These are phyloP conservation scores for Rutstroemia sp. DNA, from an alignment of 2,329 filamentous ascomycete genomes.

Conservation along the genomic window DNA sequence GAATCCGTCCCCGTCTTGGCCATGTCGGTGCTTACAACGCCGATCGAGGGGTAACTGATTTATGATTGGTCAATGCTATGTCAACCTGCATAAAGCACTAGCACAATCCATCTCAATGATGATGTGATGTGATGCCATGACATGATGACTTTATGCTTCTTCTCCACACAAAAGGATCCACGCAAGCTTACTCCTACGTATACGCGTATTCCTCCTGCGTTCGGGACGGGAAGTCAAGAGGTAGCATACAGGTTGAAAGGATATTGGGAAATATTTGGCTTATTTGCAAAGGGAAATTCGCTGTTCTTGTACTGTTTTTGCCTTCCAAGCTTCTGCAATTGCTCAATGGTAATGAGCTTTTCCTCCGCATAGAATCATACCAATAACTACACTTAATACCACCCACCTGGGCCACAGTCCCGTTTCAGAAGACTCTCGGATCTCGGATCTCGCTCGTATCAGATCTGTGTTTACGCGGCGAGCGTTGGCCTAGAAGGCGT, in stretches of 20 bases:
- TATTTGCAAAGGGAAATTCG: no score
- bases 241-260: no score
- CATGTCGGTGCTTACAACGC: conserved; percentile 1
- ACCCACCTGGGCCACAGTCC: background rate
- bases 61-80: conserved; percentile 2
- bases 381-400: no score
- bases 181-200: no score
- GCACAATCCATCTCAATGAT: conserved; percentile 9
- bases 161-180: background rate
- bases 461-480: background rate
- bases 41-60: conserved; percentile 14
- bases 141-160: background rate
- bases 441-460: background rate
- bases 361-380: no score
- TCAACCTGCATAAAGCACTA: background rate
- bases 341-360: no score
- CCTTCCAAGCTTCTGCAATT: no score
- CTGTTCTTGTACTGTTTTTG: no score
- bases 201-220: no score
- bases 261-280: no score
- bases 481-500: background rate
- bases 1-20: background rate
- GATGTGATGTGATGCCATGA: conserved; percentile 6
- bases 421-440: background rate
- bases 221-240: no score